Conservation (phyloP, 768 basidiomycete species). For the Suillus variegatus region DNA sequence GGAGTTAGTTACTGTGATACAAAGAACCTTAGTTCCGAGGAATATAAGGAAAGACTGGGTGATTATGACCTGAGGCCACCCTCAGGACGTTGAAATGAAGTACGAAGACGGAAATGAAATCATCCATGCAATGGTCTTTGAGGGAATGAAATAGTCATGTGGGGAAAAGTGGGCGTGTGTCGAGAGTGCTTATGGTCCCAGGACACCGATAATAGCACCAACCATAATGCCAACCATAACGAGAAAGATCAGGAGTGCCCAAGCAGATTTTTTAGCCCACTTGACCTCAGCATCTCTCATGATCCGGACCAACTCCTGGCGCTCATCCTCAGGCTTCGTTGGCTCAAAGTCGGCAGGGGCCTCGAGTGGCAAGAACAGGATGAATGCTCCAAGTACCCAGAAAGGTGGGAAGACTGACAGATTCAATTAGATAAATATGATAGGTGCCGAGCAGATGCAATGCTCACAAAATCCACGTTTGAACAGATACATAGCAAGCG, state of each 20-base stretch:
- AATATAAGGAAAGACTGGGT: neutral
- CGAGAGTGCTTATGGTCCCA: conserved; percentile 6
- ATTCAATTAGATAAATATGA: conserved; percentile 1
- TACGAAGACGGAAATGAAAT: conserved; percentile 6
- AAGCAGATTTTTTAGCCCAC: conserved; percentile 42
- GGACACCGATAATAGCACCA: conserved; percentile 10
- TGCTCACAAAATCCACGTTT: conserved; percentile 51
- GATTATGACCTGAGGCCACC: conserved; percentile 3
- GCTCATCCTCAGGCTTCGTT: conserved; percentile 39
- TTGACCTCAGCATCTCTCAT: conserved; percentile 40
- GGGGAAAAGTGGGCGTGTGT: neutral
- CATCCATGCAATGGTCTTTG: neutral
- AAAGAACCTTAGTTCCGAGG: neutral
- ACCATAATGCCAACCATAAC: conserved; percentile 7
- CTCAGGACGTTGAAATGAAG: conserved; percentile 2
- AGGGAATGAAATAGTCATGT: neutral
- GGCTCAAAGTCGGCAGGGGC: conserved; percentile 31
- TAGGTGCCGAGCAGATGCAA: neutral
- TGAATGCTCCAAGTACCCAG: conserved; percentile 44
- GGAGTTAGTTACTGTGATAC: conserved; percentile 4
- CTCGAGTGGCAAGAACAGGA: conserved; percentile 42
- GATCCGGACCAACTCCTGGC: conserved; percentile 28
- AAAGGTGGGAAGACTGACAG: conserved; percentile 48
- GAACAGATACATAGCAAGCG: conserved; percentile 50
- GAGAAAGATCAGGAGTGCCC: conserved; percentile 14